These are phyloP conservation scores for Penicillium lividum DNA, from an alignment of 495 filamentous ascomycete species.

Conservation along the genomic window DNA sequence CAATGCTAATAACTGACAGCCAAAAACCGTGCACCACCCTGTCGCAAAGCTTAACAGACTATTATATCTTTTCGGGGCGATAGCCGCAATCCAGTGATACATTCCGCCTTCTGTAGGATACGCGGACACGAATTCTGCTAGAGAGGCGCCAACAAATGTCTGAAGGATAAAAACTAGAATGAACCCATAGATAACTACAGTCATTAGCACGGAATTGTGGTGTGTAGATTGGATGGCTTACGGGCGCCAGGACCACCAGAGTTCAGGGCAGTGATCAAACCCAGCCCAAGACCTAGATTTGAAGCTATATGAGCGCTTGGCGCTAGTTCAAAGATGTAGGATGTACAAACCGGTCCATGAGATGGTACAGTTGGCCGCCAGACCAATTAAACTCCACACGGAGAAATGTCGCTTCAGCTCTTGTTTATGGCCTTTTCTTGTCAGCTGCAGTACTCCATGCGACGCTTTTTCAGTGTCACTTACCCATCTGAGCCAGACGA, in stretches of 20 bases:
- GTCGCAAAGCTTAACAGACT: slow-evolving; percentile 41
- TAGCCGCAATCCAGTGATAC: slow-evolving; percentile 57
- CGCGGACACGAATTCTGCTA: slow-evolving; percentile 56
- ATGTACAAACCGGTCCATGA: slow-evolving; percentile 39
- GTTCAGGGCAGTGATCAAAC: slow-evolving; percentile 40
- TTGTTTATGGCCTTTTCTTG: slow-evolving; percentile 38
- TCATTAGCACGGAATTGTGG: neutral
- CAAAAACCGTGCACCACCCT: slow-evolving; percentile 43
- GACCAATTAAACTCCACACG: slow-evolving; percentile 40
- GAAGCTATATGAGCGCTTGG: neutral
- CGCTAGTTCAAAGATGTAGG: too few species aligned
- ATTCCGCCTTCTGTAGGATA: slow-evolving; percentile 55
- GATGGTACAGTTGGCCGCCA: slow-evolving; percentile 43
- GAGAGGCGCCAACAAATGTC: slow-evolving; percentile 48
- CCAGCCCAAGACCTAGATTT: slow-evolving; percentile 35
- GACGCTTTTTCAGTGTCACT: slow-evolving; percentile 6
- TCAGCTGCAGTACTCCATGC: neutral
- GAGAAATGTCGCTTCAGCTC: slow-evolving; percentile 44
- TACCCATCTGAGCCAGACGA: slow-evolving; percentile 47
- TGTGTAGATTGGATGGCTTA: slow-evolving; percentile 10
- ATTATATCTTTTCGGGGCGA: slow-evolving; percentile 46
- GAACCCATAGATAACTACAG: slow-evolving; percentile 43
- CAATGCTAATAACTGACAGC: slow-evolving; percentile 26
- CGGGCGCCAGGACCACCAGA: slow-evolving; percentile 42
- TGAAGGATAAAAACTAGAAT: slow-evolving; percentile 52